A percentile compares a stretch with the other conserved stretches of the same genome.
phyloP scores from a whole-genome alignment of 345 rosid species.

The Gossypium rotundifolium region DNA sequence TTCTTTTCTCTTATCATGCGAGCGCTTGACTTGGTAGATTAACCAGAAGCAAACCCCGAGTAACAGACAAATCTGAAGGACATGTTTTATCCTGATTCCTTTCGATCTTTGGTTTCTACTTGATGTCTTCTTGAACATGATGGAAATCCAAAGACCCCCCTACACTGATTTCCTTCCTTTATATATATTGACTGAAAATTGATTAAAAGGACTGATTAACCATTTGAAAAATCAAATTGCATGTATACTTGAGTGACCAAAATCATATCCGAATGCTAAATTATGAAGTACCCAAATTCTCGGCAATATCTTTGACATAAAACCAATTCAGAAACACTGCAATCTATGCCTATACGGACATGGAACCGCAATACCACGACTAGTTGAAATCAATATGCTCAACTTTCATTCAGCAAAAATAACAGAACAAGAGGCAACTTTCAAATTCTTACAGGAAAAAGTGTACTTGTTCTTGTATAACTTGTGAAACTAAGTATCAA shows the following conservation, averaged over 20 bases:
- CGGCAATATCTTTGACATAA: background rate
- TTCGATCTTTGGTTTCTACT: conserved; percentile 66
- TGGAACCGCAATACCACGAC: background rate
- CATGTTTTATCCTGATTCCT: conserved; percentile 54
- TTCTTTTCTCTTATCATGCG: conserved; percentile 84
- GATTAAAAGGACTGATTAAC: background rate
- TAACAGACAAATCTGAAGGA: conserved; percentile 69
- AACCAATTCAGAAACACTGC: background rate
- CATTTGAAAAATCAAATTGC: background rate
- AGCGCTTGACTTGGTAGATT: conserved; percentile 83
- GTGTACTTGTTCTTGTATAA: background rate
- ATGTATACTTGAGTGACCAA: background rate
- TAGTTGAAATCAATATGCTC: background rate
- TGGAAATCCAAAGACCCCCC: conserved; percentile 16
- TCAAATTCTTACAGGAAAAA: background rate
- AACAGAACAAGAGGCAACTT: background rate
- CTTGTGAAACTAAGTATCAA: background rate
- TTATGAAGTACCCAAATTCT: background rate
- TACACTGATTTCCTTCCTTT: background rate
- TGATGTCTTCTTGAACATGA: conserved; percentile 55
- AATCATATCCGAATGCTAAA: background rate
- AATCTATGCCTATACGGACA: background rate
- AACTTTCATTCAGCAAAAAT: background rate
- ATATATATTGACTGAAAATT: background rate
- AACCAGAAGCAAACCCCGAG: conserved; percentile 83